A percentile compares a stretch with the other conserved stretches of the same genome.
Conservation (phyloP, 1,284 basidiomycete genomes). For the Acaromyces ingoldii region DNA sequence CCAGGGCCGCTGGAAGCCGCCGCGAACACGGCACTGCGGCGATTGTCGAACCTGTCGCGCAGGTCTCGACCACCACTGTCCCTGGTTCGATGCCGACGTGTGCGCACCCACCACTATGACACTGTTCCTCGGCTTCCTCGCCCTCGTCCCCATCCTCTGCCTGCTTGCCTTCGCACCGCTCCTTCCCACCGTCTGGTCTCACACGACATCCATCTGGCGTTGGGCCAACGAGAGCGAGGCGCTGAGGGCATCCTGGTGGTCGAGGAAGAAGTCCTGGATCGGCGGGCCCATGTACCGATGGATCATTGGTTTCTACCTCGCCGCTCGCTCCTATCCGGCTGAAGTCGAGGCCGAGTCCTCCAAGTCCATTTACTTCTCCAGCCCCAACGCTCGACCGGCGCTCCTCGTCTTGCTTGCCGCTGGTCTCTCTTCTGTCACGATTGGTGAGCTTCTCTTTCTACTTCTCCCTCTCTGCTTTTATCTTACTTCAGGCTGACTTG, state of each 20-base stretch:
- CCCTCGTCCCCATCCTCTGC: conserved; percentile 1
- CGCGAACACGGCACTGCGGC: conserved; percentile 11
- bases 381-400: neutral
- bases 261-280: conserved; percentile 4
- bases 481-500: no score
- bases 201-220: conserved; percentile 1
- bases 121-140: conserved; percentile 1
- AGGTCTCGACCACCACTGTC: conserved; percentile 12
- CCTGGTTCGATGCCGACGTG: conserved; percentile 13
- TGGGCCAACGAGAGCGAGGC: neutral
- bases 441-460: neutral
- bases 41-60: conserved; percentile 6
- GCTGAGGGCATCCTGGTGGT: conserved; percentile 7
- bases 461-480: neutral
- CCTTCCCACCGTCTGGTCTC: neutral
- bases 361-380: neutral
- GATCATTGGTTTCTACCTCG: conserved; percentile 8
- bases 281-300: conserved; percentile 10
- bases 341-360: neutral
- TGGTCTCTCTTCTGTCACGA: neutral
- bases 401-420: neutral
- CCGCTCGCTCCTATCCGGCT: neutral
- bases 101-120: neutral
- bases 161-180: conserved; percentile 2
- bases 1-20: conserved; percentile 7